These are phyloP conservation scores for Cryptococcus sp. DNA, from an alignment of 1,284 basidiomycete species.

Conservation along the genomic window DNA sequence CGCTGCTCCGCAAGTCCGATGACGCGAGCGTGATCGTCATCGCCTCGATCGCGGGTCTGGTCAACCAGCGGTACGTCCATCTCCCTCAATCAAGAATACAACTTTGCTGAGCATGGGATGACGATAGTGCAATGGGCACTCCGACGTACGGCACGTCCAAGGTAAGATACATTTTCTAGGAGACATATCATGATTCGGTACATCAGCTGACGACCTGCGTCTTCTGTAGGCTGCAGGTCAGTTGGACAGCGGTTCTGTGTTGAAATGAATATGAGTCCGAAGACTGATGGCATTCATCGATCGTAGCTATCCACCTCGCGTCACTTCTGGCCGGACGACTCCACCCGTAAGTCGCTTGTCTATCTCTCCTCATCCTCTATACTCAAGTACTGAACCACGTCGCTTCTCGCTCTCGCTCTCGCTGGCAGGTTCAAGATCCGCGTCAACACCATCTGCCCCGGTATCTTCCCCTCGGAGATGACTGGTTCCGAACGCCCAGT, in stretches of 20 bases:
- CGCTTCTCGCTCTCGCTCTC: not conserved
- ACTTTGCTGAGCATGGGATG: not conserved
- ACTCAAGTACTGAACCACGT: not conserved
- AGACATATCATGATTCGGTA: not conserved
- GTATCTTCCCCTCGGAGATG: constrained; percentile 48
- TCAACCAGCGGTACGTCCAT: constrained; percentile 38
- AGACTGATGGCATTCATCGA: not conserved
- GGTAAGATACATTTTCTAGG: constrained; percentile 22
- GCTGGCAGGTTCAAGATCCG: constrained; percentile 41
- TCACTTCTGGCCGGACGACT: constrained; percentile 38
- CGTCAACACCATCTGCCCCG: constrained; percentile 41
- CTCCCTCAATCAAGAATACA: too few species aligned
- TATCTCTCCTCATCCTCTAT: not conserved
- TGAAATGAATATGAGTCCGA: not conserved
- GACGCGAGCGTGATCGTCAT: constrained; percentile 47
- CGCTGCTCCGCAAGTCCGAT: constrained; percentile 44
- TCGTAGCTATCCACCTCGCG: constrained; percentile 34
- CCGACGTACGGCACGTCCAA: constrained; percentile 51
- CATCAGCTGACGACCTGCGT: not conserved
- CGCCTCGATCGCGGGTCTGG: constrained; percentile 46
- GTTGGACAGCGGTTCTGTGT: not conserved
- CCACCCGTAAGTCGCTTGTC: constrained; percentile 30
- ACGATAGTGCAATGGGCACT: constrained; percentile 27
- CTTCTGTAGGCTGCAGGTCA: constrained; percentile 21
- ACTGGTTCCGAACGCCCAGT: constrained; percentile 24